Base-by-base conservation (phyloP, 148 eudicot genomes). In the Rhododendron vialii region DNA sequence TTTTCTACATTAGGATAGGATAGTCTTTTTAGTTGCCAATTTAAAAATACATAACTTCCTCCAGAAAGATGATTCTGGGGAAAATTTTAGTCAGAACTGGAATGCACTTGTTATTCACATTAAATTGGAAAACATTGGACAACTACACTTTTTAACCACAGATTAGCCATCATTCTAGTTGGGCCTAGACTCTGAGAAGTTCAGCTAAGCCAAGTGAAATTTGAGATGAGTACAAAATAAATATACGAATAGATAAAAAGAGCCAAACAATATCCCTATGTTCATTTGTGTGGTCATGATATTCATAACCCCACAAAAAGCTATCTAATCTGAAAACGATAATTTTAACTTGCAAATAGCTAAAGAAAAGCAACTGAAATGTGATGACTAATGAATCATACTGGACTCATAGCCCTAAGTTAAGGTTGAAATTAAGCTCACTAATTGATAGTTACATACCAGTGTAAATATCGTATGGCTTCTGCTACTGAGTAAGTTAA, bases 401-500 rank as follows among this genome's bases (percentile, higher is more conserved):
- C 14, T 3, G 5, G 26, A 22, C 10, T 20, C 17, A 35, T 36
- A 24, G 14, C n/a, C 17, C 7, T 14, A 55, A 26, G 18, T 18
- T 3, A 26, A 35, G 57, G 57, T 4, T 57, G 20, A 73, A 69
- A 59, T n/a, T 9, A 45, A 84, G 55, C 78, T 26, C 61, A 82
- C 67, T 9, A 80, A 51, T 55, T 80, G 15, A 36, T 28, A 14
- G 36, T 38, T 82, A 83, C 88, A 84, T 93, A 97, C 99, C 99
- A 97, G 92, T 84, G 99, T 97, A 88, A 97, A 97, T 87, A 97
- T 95, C 47, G 99, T 97, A 89, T 97, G 99, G 88, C 99, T 97
- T 92, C 99, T 94, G 94, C 99, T 97, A 94, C 99, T 97, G 88
- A 88, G 98, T 83, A 95, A 87, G 92, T 97, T 97, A 92, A 97